Evolutionary conservation across 2,329 filamentous ascomycete species (phyloP).

Genomic region (Trichophyton schoenleinii): DNA sequence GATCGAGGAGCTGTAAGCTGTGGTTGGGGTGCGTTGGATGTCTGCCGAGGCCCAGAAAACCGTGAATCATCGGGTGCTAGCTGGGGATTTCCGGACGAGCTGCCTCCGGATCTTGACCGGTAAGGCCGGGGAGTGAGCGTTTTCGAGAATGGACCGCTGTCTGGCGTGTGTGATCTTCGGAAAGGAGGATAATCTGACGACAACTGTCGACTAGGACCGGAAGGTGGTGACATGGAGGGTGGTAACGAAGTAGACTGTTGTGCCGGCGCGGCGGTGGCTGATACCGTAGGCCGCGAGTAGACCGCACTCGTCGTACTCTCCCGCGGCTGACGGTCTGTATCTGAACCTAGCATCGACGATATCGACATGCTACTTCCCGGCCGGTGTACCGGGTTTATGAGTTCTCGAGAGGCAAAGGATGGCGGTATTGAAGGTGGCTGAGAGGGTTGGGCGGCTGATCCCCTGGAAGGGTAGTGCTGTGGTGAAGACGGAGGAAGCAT

Average conservation of each 20-base stretch:
- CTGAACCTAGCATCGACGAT: slow-evolving; percentile 55
- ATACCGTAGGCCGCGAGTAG: slow-evolving; percentile 32
- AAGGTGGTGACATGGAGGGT: slow-evolving; percentile 31
- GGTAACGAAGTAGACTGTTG: neutral
- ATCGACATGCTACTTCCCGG: slow-evolving; percentile 59
- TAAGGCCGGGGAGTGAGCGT: slow-evolving; percentile 24
- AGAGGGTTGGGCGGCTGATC: slow-evolving; percentile 27
- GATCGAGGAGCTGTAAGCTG: slow-evolving; percentile 26
- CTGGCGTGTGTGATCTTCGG: slow-evolving; percentile 60
- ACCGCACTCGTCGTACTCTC: slow-evolving; percentile 35
- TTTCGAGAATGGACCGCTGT: slow-evolving; percentile 46
- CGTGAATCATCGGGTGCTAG: slow-evolving; percentile 21
- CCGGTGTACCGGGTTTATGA: slow-evolving; percentile 36
- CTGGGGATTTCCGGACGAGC: slow-evolving; percentile 12
- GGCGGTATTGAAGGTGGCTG: slow-evolving; percentile 26
- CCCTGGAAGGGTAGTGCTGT: slow-evolving; percentile 34
- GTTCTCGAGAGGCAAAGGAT: slow-evolving; percentile 40
- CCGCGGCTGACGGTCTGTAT: slow-evolving; percentile 36
- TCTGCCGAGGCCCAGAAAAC: slow-evolving; percentile 22
- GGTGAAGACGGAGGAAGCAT: slow-evolving; percentile 43
- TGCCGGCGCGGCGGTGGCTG: neutral
- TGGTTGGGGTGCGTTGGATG: slow-evolving; percentile 8
- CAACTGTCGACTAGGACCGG: slow-evolving; percentile 30
- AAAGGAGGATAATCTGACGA: slow-evolving; percentile 50
- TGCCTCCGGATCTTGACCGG: slow-evolving; percentile 26